These are phyloP conservation scores for Cajanus cajan DNA, from an alignment of 306 rosid genomes.

Conservation along the genomic window DNA sequence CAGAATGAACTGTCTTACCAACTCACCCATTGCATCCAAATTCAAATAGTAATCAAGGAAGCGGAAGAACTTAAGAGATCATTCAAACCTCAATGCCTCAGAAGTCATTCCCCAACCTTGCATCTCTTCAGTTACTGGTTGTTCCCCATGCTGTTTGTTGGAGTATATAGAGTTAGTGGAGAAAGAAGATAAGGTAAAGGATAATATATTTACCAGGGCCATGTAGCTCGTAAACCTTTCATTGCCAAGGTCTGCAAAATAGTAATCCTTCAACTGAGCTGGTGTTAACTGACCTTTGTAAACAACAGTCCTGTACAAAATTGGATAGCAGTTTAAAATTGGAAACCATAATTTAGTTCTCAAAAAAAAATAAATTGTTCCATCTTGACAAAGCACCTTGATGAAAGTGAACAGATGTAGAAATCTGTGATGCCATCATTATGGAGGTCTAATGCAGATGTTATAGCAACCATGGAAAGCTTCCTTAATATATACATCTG, in stretches of 20 bases:
- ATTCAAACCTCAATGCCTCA: conserved; percentile 99
- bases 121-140: conserved; percentile 98
- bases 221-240: conserved; percentile 99
- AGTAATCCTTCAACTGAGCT: conserved; percentile 8
- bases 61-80: conserved; percentile 99
- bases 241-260: conserved; percentile 54
- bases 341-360: conserved; percentile 9
- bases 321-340: conserved; percentile 3
- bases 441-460: conserved; percentile 74
- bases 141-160: conserved; percentile 50
- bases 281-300: conserved; percentile 98
- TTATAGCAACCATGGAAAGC: conserved; percentile 66
- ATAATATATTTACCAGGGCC: conserved; percentile 99
- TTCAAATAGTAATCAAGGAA: conserved; percentile 93
- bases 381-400: conserved; percentile 55
- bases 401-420: conserved; percentile 92
- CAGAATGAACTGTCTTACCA: conserved; percentile 6
- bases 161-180: conserved; percentile 14
- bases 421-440: conserved; percentile 79
- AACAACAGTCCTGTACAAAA: conserved; percentile 77
- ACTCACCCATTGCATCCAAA: conserved; percentile 61
- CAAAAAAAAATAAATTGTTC: not conserved
- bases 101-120: conserved; percentile 99
- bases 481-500: conserved; percentile 92
- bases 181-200: conserved; percentile 58